phyloP scores from a whole-genome alignment of 129 eudicot species.

The Flaveria ramosissima region DNA sequence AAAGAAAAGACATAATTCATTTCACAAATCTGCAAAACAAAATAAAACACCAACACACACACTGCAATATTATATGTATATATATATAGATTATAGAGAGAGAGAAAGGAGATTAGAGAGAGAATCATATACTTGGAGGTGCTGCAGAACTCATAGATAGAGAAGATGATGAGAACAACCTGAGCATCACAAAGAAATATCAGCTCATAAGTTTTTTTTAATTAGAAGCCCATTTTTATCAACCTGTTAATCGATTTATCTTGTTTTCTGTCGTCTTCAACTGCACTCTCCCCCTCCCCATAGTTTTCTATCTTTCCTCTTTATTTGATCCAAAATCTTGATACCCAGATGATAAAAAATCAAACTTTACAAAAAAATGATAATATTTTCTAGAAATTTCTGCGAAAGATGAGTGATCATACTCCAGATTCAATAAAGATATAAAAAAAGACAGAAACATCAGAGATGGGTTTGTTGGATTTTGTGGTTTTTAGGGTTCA shows the following conservation, averaged over 20 bases:
- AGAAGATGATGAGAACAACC: conserved; percentile 75
- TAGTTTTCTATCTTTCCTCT: background rate
- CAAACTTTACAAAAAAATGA: background rate
- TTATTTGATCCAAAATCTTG: conserved; percentile 18
- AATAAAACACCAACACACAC: background rate
- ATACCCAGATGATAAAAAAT: too few relatives aligned
- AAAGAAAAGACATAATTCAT: background rate
- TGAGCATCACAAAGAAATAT: conserved; percentile 80
- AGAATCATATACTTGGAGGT: conserved; percentile 52
- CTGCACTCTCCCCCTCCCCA: conserved; percentile 80
- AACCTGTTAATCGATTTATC: conserved; percentile 45
- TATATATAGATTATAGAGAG: background rate
- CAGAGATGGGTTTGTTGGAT: conserved; percentile 11
- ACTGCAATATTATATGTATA: background rate
- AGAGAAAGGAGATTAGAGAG: conserved; percentile 16
- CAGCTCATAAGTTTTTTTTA: conserved; percentile 67
- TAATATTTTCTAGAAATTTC: background rate
- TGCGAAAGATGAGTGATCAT: too few relatives aligned
- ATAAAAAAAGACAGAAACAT: background rate
- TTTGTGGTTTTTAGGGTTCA: conserved; percentile 24
- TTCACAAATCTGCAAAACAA: conserved; percentile 21
- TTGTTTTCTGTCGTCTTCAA: conserved; percentile 81
- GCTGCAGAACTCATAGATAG: conserved; percentile 68
- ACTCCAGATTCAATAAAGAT: too few relatives aligned
- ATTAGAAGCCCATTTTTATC: conserved; percentile 64